Conservation (phyloP, 2,329 filamentous ascomycete species). For the Sodiomyces alkalinus region DNA sequence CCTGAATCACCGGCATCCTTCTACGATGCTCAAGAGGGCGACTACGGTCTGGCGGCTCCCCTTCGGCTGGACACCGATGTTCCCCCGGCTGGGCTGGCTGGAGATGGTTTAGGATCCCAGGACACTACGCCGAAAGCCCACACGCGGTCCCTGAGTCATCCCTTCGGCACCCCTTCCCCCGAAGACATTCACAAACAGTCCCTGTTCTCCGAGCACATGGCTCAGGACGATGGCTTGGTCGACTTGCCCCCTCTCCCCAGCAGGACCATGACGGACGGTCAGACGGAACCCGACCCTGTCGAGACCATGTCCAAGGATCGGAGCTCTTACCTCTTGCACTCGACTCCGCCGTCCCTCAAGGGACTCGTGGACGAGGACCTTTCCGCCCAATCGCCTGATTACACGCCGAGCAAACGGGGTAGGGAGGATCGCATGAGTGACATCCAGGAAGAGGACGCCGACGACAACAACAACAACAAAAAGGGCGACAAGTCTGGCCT, state of each 20-base stretch:
- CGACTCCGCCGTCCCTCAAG: conserved; percentile 18
- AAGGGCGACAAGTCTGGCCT: conserved; percentile 1
- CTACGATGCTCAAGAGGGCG: conserved; percentile 13
- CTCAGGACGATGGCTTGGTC: conserved; percentile 1
- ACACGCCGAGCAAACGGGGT: conserved; percentile 11
- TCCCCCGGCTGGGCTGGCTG: conserved; percentile 14
- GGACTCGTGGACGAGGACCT: conserved; percentile 8
- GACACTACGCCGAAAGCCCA: conserved; percentile 55
- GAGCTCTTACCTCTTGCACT: conserved; percentile 25
- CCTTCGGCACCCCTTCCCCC: conserved; percentile 8
- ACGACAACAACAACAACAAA: neutral
- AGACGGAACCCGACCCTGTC: conserved; percentile 21
- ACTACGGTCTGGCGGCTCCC: conserved; percentile 12
- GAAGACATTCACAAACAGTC: conserved; percentile 1
- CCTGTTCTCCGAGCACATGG: neutral
- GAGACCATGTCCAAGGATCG: conserved; percentile 26
- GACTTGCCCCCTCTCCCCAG: conserved; percentile 7
- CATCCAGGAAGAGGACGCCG: conserved; percentile 13
- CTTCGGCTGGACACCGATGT: conserved; percentile 26
- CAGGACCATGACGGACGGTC: conserved; percentile 6
- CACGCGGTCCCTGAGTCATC: conserved; percentile 1
- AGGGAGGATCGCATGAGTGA: conserved; percentile 8
- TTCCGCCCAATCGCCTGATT: conserved; percentile 10
- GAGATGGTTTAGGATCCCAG: conserved; percentile 42
- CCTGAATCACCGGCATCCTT: conserved; percentile 19